Evolutionary conservation across 1,284 basidiomycete species (phyloP).

Genomic region (Mycena sp.): DNA sequence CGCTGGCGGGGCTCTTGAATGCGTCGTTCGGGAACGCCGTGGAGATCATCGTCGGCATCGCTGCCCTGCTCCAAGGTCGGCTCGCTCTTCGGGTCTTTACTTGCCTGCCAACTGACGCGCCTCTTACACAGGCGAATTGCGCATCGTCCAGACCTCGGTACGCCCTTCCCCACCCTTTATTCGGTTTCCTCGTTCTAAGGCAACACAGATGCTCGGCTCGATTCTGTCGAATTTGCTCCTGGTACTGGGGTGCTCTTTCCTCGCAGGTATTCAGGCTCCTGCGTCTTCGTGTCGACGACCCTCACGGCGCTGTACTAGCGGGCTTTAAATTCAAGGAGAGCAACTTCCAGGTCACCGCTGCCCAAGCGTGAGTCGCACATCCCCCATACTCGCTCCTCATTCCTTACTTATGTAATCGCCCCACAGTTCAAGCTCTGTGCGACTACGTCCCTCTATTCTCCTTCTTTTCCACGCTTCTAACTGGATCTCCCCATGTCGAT

Average conservation of each 20-base stretch:
- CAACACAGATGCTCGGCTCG: slow-evolving; percentile 75
- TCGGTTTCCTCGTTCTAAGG: not conserved
- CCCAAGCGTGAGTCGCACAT: slow-evolving; percentile 75
- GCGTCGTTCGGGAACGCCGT: slow-evolving; percentile 86
- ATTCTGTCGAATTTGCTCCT: slow-evolving; percentile 91
- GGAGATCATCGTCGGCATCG: slow-evolving; percentile 89
- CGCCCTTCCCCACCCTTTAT: slow-evolving; percentile 30
- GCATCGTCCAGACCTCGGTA: slow-evolving; percentile 89
- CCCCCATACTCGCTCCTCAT: slow-evolving; percentile 21
- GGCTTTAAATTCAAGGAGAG: slow-evolving; percentile 76
- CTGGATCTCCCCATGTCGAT: too few species aligned
- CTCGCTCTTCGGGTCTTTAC: slow-evolving; percentile 23
- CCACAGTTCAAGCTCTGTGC: slow-evolving; percentile 68
- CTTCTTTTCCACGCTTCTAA: too few species aligned
- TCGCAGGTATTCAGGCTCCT: slow-evolving; percentile 61
- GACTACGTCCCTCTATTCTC: too few species aligned
- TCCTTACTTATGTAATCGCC: slow-evolving; percentile 20
- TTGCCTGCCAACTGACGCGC: slow-evolving; percentile 13
- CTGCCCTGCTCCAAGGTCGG: slow-evolving; percentile 82
- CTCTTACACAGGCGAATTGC: slow-evolving; percentile 67
- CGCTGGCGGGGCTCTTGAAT: slow-evolving; percentile 86
- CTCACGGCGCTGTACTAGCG: slow-evolving; percentile 49
- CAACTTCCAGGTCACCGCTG: slow-evolving; percentile 83
- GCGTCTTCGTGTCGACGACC: too few species aligned
- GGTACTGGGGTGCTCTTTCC: slow-evolving; percentile 89